Percentiles rank a stretch among this genome's conserved stretches.
These are phyloP conservation scores for Taphrina wiesneri DNA, from an alignment of 1,139 yeast genomes.

Conservation along the genomic window DNA sequence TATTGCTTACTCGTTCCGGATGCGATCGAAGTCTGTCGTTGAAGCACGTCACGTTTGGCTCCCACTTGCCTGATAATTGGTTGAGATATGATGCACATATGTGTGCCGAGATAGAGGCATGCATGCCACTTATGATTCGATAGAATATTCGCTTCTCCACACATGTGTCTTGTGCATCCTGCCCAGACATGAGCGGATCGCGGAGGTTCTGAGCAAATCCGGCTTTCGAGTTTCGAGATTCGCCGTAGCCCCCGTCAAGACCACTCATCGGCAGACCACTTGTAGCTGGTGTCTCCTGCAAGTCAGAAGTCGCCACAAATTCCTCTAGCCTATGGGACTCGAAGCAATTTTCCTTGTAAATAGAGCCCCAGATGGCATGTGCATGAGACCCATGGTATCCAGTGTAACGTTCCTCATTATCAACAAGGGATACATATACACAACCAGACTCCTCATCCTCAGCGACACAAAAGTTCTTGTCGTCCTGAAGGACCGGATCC, in stretches of 20 bases:
- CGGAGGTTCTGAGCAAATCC: constrained; percentile 11
- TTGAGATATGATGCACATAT: constrained; percentile 80
- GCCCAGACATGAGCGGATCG: constrained; percentile 25
- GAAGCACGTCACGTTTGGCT: constrained; percentile 76
- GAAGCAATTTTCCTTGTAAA: constrained; percentile 89
- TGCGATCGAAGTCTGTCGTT: constrained; percentile 85
- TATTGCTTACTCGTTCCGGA: constrained; percentile 84
- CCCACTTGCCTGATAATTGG: constrained; percentile 73
- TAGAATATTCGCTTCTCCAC: constrained; percentile 84
- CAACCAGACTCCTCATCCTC: constrained; percentile 60
- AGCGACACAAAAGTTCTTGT: constrained; percentile 58
- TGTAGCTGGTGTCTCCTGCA: constrained; percentile 37
- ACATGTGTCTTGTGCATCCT: constrained; percentile 47
- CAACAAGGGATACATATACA: constrained; percentile 79
- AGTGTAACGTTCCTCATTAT: constrained; percentile 93
- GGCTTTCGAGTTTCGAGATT: background rate
- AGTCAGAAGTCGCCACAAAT: constrained; percentile 41
- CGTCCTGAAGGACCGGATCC: constrained; percentile 23
- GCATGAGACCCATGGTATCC: constrained; percentile 95
- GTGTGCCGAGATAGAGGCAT: constrained; percentile 93
- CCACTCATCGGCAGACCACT: constrained; percentile 37
- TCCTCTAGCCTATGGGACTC: constrained; percentile 41
- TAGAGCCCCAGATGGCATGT: constrained; percentile 87
- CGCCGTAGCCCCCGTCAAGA: constrained; percentile 8
- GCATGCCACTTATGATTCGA: constrained; percentile 87